These are phyloP conservation scores for Alternaria alternata DNA, from an alignment of 2,329 filamentous ascomycete genomes.

Conservation along the genomic window DNA sequence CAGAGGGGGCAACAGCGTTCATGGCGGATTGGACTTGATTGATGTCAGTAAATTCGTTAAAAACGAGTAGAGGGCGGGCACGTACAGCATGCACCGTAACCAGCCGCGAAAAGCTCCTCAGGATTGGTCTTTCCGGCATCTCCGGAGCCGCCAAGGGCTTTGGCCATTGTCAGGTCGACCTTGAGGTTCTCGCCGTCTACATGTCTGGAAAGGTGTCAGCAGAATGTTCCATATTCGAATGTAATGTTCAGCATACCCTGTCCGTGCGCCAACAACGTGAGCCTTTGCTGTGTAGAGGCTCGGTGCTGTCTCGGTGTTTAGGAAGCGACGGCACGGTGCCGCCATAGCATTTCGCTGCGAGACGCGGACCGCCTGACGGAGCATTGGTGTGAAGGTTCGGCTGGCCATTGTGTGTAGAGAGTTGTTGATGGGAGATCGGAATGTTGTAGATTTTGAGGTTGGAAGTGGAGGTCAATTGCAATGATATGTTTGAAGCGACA, in stretches of 20 bases:
- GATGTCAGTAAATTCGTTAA: neutral
- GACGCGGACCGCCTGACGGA: slow-evolving; percentile 22
- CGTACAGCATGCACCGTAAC: slow-evolving; percentile 56
- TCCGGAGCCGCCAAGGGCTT: slow-evolving; percentile 56
- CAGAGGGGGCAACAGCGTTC: slow-evolving; percentile 53
- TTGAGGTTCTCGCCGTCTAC: slow-evolving; percentile 47
- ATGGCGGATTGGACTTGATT: slow-evolving; percentile 52
- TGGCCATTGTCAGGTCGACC: slow-evolving; percentile 55
- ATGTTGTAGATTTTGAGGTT: neutral
- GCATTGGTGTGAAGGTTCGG: slow-evolving; percentile 19
- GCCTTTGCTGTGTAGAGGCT: slow-evolving; percentile 51
- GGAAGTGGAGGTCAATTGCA: neutral
- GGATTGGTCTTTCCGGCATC: slow-evolving; percentile 52
- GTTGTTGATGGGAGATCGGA: neutral
- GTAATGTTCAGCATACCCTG: slow-evolving; percentile 25
- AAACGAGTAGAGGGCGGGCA: slow-evolving; percentile 14
- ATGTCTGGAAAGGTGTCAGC: slow-evolving; percentile 27
- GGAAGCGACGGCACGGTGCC: slow-evolving; percentile 33
- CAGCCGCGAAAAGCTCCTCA: slow-evolving; percentile 59
- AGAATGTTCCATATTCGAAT: neutral
- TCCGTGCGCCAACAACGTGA: slow-evolving; percentile 52
- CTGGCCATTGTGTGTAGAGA: slow-evolving; percentile 22
- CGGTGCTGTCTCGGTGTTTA: slow-evolving; percentile 53
- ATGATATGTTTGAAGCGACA: neutral
- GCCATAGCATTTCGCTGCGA: slow-evolving; percentile 9